Conservation (phyloP, 1,284 basidiomycete genomes). For the Apiotrichum mycotoxinovorans region DNA sequence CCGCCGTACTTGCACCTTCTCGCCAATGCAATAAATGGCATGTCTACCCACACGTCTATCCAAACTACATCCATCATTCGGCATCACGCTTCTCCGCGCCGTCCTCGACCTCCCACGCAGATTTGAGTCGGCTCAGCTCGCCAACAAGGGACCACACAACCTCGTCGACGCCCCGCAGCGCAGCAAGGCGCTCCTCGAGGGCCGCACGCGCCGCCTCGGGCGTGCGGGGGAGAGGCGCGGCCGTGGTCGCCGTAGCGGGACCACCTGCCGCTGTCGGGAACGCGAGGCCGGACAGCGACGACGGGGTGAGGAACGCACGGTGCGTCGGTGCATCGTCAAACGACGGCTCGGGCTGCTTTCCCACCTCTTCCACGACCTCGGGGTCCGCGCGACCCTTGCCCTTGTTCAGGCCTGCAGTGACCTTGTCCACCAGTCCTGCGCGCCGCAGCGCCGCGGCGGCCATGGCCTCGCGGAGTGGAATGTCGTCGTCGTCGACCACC, state of each 20-base stretch:
- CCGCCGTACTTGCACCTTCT: too few species aligned
- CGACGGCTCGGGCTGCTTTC: neutral
- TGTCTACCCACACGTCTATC: too few species aligned
- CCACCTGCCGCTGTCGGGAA: neutral
- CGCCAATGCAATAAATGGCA: too few species aligned
- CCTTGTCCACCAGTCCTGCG: constrained; percentile 3
- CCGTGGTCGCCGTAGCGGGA: neutral
- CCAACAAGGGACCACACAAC: constrained; percentile 67
- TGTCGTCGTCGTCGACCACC: constrained; percentile 45
- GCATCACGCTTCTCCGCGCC: neutral
- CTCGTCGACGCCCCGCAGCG: constrained; percentile 69
- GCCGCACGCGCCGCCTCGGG: constrained; percentile 51
- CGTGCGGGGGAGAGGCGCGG: neutral
- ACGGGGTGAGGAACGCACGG: constrained; percentile 16
- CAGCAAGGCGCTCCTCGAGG: constrained; percentile 72
- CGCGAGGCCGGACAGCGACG: neutral
- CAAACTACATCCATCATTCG: neutral
- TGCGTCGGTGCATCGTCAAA: constrained; percentile 14
- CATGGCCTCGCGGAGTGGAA: constrained; percentile 11
- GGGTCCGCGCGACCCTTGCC: constrained; percentile 8
- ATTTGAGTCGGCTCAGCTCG: constrained; percentile 69
- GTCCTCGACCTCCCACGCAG: constrained; percentile 51
- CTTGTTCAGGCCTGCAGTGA: constrained; percentile 6
- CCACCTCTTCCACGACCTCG: neutral
- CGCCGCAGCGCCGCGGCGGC: constrained; percentile 14